Percentiles rank a stretch among this genome's conserved stretches.
These are phyloP conservation scores for Xerocomus nothofagi DNA, from an alignment of 1,284 basidiomycete genomes.

Conservation along the genomic window DNA sequence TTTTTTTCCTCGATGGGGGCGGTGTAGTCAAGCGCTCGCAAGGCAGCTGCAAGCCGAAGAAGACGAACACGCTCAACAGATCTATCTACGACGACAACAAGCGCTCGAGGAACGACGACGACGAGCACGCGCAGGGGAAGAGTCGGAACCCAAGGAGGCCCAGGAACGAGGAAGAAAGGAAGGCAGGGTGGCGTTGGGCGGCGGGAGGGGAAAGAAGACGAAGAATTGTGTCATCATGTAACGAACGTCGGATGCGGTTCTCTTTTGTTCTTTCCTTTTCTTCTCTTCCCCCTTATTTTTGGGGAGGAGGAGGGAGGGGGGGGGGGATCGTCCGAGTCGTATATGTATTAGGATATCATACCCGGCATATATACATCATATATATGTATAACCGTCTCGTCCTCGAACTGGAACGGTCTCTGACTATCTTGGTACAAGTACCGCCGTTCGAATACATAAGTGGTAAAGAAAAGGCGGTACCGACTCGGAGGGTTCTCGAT, in stretches of 20 bases:
- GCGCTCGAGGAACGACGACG: constrained; percentile 31
- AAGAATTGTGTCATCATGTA: constrained; percentile 67
- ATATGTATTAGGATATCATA: too few species aligned
- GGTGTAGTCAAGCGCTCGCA: constrained; percentile 60
- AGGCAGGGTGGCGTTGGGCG: constrained; percentile 9
- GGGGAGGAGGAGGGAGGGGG: too few species aligned
- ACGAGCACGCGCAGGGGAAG: constrained; percentile 9
- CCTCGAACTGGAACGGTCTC: too few species aligned
- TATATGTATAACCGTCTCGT: too few species aligned
- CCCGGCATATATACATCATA: not conserved
- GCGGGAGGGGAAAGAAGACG: constrained; percentile 41
- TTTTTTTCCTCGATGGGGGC: not conserved
- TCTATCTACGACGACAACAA: constrained; percentile 42
- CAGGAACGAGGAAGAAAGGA: constrained; percentile 10
- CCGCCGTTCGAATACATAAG: too few species aligned
- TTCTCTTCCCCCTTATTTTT: not conserved
- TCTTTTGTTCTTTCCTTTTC: too few species aligned
- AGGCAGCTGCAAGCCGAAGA: constrained; percentile 74
- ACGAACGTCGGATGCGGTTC: too few species aligned
- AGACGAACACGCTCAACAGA: constrained; percentile 49
- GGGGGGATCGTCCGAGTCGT: too few species aligned
- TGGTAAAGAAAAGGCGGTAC: too few species aligned
- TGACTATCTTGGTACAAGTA: too few species aligned
- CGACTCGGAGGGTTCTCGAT: too few species aligned
- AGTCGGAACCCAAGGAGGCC: too few species aligned